phyloP scores from a whole-genome alignment of 202 grass and related monocot species.

The Tripidium arundinaceum region DNA sequence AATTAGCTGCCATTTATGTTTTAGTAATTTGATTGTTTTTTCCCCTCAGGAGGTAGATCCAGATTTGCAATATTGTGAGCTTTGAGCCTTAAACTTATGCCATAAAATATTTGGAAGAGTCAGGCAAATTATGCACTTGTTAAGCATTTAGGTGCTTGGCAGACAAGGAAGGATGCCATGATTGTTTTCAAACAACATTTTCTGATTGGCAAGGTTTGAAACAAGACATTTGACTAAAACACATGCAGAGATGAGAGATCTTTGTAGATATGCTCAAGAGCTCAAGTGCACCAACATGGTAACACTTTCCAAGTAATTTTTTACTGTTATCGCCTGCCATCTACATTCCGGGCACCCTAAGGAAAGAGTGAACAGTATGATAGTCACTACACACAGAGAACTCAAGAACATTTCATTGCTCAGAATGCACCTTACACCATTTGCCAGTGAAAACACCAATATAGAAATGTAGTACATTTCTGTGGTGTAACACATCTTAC shows the following conservation, averaged over 20 bases:
- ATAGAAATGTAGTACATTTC: not conserved
- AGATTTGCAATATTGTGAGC: not conserved
- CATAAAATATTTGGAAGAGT: not conserved
- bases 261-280: not conserved
- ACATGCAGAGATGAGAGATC: not conserved
- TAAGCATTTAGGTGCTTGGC: not conserved
- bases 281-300: not conserved
- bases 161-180: not conserved
- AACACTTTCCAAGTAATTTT: not conserved
- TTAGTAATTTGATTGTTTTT: too few species aligned
- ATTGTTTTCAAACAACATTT: slow-evolving; percentile 5
- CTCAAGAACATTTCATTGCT: not conserved
- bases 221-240: not conserved
- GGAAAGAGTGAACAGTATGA: not conserved
- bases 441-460: not conserved
- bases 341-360: not conserved
- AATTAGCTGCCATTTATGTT: too few species aligned
- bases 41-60: too few species aligned
- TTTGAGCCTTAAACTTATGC: not conserved
- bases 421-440: not conserved
- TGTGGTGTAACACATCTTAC: not conserved
- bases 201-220: not conserved
- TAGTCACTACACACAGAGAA: not conserved
- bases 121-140: not conserved
- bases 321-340: not conserved